Evolutionary conservation across 2,329 filamentous ascomycete genomes (phyloP).

Genomic region (Fusarium sp.): DNA sequence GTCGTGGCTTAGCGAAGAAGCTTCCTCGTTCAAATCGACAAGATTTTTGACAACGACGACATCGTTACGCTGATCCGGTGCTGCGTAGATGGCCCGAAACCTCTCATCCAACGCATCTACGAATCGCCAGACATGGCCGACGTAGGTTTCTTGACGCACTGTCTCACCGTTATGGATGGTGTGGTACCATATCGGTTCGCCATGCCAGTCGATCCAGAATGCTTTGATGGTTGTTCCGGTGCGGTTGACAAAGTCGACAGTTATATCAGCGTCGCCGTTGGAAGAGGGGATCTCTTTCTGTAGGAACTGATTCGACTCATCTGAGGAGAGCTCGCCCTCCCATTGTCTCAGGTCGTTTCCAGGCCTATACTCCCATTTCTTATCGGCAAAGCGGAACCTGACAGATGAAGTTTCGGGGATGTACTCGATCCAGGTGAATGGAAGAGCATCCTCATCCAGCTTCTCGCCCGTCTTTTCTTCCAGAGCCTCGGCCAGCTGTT

Average conservation of each 20-base stretch:
- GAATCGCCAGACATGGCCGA: slow-evolving; percentile 39
- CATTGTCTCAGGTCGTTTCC: slow-evolving; percentile 28
- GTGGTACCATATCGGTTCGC: slow-evolving; percentile 29
- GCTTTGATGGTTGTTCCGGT: slow-evolving; percentile 30
- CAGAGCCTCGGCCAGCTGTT: slow-evolving; percentile 31
- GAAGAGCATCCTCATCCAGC: slow-evolving; percentile 22
- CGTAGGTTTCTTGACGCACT: slow-evolving; percentile 31
- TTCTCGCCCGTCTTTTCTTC: slow-evolving; percentile 10
- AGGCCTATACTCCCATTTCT: slow-evolving; percentile 37
- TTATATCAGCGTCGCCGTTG: slow-evolving; percentile 8
- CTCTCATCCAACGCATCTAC: slow-evolving; percentile 22
- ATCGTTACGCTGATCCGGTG: slow-evolving; percentile 23
- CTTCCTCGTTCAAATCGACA: slow-evolving; percentile 2
- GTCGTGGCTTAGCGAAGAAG: neutral
- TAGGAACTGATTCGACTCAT: slow-evolving; percentile 10
- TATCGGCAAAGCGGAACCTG: slow-evolving; percentile 31
- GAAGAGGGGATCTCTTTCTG: slow-evolving; percentile 38
- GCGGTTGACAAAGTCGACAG: slow-evolving; percentile 42
- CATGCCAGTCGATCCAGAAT: slow-evolving; percentile 43
- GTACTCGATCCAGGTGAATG: slow-evolving; percentile 42
- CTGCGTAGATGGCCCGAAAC: slow-evolving; percentile 22
- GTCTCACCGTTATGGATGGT: slow-evolving; percentile 21
- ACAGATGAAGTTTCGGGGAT: slow-evolving; percentile 15
- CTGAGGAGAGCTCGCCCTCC: slow-evolving; percentile 25
- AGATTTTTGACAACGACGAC: slow-evolving; percentile 24